Evolutionary conservation across 257 asterid genomes (phyloP).

Genomic region (Nicotiana attenuata): DNA sequence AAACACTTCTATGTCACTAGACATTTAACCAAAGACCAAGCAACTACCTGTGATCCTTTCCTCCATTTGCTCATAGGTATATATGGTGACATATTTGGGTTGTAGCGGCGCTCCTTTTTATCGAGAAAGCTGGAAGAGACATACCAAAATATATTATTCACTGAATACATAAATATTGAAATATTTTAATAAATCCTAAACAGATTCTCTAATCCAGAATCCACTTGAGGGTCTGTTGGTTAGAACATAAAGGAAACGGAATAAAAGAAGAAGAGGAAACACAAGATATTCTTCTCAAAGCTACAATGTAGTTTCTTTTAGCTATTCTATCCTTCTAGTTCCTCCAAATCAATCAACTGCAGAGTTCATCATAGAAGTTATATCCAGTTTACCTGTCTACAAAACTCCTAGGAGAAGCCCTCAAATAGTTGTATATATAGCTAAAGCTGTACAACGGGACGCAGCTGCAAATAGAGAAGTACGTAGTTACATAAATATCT

Average conservation of each 20-base stretch:
- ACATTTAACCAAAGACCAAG: neutral
- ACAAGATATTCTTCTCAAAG: neutral
- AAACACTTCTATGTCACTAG: neutral
- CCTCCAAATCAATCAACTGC: neutral
- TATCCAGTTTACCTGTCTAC: slow-evolving; percentile 71
- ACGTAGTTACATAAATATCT: neutral
- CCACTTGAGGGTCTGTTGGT: neutral
- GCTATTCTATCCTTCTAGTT: neutral
- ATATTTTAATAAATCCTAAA: neutral
- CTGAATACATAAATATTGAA: neutral
- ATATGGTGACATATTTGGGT: slow-evolving; percentile 77
- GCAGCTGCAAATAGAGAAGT: slow-evolving; percentile 48
- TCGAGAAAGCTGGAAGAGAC: slow-evolving; percentile 57
- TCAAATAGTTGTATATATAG: slow-evolving; percentile 62
- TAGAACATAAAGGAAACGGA: neutral
- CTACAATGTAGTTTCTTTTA: neutral
- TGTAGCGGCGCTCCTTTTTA: slow-evolving; percentile 66
- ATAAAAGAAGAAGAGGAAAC: neutral
- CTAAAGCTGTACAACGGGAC: slow-evolving; percentile 92
- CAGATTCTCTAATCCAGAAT: neutral
- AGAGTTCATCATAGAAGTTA: too few species aligned
- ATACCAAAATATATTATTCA: neutral
- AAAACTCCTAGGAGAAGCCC: slow-evolving; percentile 83
- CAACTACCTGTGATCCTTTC: slow-evolving; percentile 89
- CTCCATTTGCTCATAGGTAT: slow-evolving; percentile 82